Conservation (phyloP, 1,139 yeast species). For the Geotrichum reessii region DNA sequence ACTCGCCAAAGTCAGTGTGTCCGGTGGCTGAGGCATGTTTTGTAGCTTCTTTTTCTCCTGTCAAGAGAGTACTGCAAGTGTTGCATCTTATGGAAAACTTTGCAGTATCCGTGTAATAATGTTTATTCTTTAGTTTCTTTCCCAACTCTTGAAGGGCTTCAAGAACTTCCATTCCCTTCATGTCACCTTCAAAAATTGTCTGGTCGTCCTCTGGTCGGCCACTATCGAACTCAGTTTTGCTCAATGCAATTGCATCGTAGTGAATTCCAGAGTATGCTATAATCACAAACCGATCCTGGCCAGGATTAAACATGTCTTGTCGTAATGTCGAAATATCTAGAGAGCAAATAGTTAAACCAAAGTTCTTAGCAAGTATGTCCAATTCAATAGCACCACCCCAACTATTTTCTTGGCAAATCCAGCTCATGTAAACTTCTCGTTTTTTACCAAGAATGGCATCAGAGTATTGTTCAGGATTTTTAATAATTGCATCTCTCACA, state of each 20-base stretch:
- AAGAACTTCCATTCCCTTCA: constrained; percentile 34
- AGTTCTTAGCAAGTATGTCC: constrained; percentile 54
- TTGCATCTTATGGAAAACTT: constrained; percentile 55
- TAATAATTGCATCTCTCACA: constrained; percentile 44
- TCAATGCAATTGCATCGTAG: constrained; percentile 57
- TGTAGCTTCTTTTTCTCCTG: constrained; percentile 64
- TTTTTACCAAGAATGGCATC: constrained; percentile 58
- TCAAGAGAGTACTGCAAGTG: constrained; percentile 48
- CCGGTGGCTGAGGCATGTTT: constrained; percentile 62
- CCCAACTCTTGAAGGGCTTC: constrained; percentile 43
- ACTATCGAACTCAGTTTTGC: constrained; percentile 38
- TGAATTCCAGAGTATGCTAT: constrained; percentile 70
- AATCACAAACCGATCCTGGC: constrained; percentile 43
- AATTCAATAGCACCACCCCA: constrained; percentile 91
- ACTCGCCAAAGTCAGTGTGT: constrained; percentile 63
- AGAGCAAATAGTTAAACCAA: constrained; percentile 52
- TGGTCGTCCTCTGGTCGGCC: constrained; percentile 36
- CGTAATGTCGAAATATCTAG: constrained; percentile 64
- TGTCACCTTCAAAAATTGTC: constrained; percentile 39
- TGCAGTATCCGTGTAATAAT: constrained; percentile 65
- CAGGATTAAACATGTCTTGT: constrained; percentile 52
- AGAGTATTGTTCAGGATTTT: constrained; percentile 45
- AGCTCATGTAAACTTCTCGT: constrained; percentile 47
- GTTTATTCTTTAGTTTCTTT: constrained; percentile 44
- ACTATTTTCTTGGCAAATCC: constrained; percentile 58